Percentiles rank a stretch among this genome's conserved stretches.
Evolutionary conservation across 1,284 basidiomycete genomes (phyloP).

Genomic region (Blastosporella zonata): DNA sequence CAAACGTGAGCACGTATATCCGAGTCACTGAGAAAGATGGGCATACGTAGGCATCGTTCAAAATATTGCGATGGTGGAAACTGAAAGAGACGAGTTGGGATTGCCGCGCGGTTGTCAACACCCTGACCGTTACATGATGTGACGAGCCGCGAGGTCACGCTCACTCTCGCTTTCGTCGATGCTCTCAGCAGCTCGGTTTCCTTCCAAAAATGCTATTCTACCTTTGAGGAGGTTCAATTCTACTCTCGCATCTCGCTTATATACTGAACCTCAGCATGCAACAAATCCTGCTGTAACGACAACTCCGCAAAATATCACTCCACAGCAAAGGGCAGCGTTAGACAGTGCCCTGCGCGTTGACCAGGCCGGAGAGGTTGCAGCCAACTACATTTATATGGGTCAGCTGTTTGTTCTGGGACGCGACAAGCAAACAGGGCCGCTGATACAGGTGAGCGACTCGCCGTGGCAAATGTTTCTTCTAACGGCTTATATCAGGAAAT

Average conservation of each 20-base stretch:
- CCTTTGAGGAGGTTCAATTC: slow-evolving; percentile 12
- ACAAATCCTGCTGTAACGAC: slow-evolving; percentile 39
- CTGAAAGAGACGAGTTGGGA: not conserved
- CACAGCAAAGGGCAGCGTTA: slow-evolving; percentile 47
- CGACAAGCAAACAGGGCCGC: slow-evolving; percentile 57
- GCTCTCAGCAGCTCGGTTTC: slow-evolving; percentile 5
- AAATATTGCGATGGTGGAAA: not conserved
- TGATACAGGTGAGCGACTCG: slow-evolving; percentile 67
- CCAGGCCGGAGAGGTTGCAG: slow-evolving; percentile 90
- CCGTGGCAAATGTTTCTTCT: not conserved
- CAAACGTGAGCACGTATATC: not conserved
- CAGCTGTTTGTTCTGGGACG: slow-evolving; percentile 71
- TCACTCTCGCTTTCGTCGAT: slow-evolving; percentile 2
- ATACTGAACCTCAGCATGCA: slow-evolving; percentile 32
- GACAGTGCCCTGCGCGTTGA: slow-evolving; percentile 79
- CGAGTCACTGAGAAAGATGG: not conserved
- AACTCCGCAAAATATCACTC: slow-evolving; percentile 48
- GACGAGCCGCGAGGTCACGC: not conserved
- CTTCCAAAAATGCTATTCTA: slow-evolving; percentile 2
- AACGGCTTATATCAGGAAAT: slow-evolving; percentile 61
- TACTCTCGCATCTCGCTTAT: slow-evolving; percentile 31
- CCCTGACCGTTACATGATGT: slow-evolving; percentile 10
- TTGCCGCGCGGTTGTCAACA: slow-evolving; percentile 7
- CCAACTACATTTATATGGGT: slow-evolving; percentile 90
- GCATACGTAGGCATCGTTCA: slow-evolving; percentile 34